Evolutionary conservation across 163 green algal species (phyloP).

Genomic region (Volvox carteri): DNA sequence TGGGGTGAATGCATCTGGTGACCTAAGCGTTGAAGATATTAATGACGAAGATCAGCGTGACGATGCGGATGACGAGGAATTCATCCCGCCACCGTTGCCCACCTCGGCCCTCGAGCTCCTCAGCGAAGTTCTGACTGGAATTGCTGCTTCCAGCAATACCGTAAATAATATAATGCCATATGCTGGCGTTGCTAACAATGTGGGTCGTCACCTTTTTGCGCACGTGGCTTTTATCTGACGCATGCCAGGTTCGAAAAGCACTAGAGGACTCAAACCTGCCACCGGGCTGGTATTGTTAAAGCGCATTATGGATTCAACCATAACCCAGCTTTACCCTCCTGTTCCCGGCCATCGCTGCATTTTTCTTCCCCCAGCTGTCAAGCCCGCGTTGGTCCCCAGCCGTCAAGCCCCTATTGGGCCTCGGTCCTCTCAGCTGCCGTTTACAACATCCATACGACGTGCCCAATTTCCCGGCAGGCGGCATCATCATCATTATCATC

Average conservation of each 20-base stretch:
- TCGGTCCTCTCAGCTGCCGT: too few relatives aligned
- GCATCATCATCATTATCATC: too few relatives aligned
- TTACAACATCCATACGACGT: too few relatives aligned
- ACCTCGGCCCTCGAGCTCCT: slow-evolving; percentile 14
- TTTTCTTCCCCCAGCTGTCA: too few relatives aligned
- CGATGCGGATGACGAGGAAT: background rate
- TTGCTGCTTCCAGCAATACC: background rate
- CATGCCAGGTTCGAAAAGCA: background rate
- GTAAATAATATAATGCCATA: background rate
- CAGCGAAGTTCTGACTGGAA: background rate
- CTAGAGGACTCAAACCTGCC: too few relatives aligned
- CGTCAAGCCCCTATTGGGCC: too few relatives aligned
- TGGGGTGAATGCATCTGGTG: background rate
- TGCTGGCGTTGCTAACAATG: background rate
- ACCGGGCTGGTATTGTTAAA: too few relatives aligned
- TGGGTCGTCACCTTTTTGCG: background rate
- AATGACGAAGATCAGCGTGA: background rate
- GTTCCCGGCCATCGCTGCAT: too few relatives aligned
- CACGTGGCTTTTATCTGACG: background rate
- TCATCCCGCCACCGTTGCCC: slow-evolving; percentile 19
- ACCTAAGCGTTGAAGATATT: background rate
- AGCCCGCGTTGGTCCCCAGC: too few relatives aligned
- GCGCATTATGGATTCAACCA: too few relatives aligned
- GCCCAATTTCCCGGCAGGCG: too few relatives aligned
- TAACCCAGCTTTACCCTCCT: too few relatives aligned